These are phyloP conservation scores for Cyclocybe aegerita DNA, from an alignment of 768 basidiomycete genomes.

Conservation along the genomic window DNA sequence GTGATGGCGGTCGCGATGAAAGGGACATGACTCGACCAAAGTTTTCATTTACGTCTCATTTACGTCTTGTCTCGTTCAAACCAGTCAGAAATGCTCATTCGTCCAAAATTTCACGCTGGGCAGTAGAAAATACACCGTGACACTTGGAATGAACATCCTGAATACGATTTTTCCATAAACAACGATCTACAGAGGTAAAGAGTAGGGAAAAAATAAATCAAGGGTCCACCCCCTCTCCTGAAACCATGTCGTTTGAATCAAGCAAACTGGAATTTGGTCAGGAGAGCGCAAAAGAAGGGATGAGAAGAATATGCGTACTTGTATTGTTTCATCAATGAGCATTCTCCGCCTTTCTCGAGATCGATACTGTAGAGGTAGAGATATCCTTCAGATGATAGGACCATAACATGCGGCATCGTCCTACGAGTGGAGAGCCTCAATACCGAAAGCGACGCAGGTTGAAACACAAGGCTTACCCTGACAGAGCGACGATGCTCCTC, in stretches of 20 bases:
- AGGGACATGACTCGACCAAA: not conserved
- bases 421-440: constrained; percentile 33
- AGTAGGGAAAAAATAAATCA: too few relatives aligned
- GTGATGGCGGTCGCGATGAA: too few relatives aligned
- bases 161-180: too few relatives aligned
- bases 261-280: constrained; percentile 23
- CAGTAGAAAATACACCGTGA: too few relatives aligned
- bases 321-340: constrained; percentile 92
- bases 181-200: too few relatives aligned
- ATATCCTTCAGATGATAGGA: constrained; percentile 92
- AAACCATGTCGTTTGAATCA: constrained; percentile 26
- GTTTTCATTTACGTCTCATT: too few relatives aligned
- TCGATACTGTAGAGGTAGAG: constrained; percentile 97
- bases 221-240: too few relatives aligned
- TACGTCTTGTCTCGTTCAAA: too few relatives aligned
- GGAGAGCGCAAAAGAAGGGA: not conserved
- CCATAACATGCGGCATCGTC: constrained; percentile 96
- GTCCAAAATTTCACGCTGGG: too few relatives aligned
- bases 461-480: constrained; percentile 57
- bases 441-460: not conserved
- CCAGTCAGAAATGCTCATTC: too few relatives aligned
- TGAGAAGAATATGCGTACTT: constrained; percentile 38
- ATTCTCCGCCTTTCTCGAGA: constrained; percentile 94
- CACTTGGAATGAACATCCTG: too few relatives aligned
- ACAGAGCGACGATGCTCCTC: constrained; percentile 85